Conservation (phyloP, 2,329 filamentous ascomycete genomes). For the Trichoderma polysporum region DNA sequence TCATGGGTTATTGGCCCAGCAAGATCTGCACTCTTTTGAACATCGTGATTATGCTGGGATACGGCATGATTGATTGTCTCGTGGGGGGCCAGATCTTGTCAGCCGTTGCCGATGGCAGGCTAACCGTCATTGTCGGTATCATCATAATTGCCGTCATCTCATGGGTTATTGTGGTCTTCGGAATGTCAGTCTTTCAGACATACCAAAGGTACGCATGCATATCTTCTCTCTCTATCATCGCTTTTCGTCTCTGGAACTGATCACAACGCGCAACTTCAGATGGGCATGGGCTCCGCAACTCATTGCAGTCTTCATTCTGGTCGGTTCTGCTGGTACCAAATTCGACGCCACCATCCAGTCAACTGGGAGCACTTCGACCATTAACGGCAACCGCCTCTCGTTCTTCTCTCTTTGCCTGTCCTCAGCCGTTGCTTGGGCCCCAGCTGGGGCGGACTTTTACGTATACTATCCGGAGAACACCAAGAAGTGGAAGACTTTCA, state of each 20-base stretch:
- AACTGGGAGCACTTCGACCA: conserved; percentile 61
- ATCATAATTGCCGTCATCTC: conserved; percentile 73
- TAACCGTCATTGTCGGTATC: conserved; percentile 73
- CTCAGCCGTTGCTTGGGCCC: conserved; percentile 57
- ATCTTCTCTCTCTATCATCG: neutral
- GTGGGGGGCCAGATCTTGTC: conserved; percentile 76
- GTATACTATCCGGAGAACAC: conserved; percentile 70
- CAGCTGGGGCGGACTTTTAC: conserved; percentile 75
- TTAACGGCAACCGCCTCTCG: conserved; percentile 57
- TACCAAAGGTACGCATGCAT: conserved; percentile 57
- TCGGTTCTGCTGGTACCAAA: conserved; percentile 62
- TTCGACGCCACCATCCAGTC: conserved; percentile 63
- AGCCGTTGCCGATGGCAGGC: conserved; percentile 62
- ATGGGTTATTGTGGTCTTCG: conserved; percentile 67
- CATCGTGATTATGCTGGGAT: conserved; percentile 69
- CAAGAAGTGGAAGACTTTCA: conserved; percentile 62
- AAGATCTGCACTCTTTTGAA: conserved; percentile 34
- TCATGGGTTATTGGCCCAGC: conserved; percentile 64
- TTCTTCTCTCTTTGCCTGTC: conserved; percentile 70
- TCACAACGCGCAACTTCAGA: conserved; percentile 25
- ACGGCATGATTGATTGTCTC: conserved; percentile 75
- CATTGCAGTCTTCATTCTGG: conserved; percentile 69
- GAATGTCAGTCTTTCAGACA: conserved; percentile 56
- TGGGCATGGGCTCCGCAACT: conserved; percentile 64
- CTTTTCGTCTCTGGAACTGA: neutral